Conservation (phyloP, 805 yeast species). For the Myxozyma neotropica region DNA sequence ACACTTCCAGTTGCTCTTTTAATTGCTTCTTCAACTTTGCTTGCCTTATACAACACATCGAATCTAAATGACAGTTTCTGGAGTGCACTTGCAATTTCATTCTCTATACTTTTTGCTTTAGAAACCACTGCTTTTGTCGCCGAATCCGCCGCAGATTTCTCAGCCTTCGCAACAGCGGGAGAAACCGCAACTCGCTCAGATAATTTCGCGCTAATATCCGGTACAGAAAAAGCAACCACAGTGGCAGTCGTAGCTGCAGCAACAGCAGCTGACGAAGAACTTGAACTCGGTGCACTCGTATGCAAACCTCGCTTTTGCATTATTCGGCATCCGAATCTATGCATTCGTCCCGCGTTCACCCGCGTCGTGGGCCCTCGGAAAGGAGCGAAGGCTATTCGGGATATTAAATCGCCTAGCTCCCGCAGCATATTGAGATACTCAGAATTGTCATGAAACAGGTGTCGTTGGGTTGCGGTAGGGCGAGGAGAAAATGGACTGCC, state of each 20-base stretch:
- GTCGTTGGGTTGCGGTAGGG: not conserved
- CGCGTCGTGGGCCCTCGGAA: not conserved
- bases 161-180: not conserved
- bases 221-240: conserved; percentile 1
- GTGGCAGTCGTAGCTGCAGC: conserved; percentile 5
- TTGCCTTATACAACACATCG: not conserved
- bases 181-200: not conserved
- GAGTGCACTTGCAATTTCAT: not conserved
- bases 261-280: not conserved
- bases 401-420: not conserved
- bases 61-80: conserved; percentile 1
- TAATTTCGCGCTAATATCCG: conserved; percentile 6
- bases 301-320: not conserved
- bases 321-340: not conserved
- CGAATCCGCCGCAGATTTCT: not conserved
- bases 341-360: not conserved
- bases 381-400: not conserved
- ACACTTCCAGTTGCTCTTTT: not conserved
- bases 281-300: not conserved
- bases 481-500: not conserved
- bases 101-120: not conserved
- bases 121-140: not conserved
- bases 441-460: not conserved
- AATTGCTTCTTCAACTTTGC: conserved; percentile 1
- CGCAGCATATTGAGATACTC: not conserved